phyloP scores from a whole-genome alignment of 208 protist genomes.

The Porcisia deanei region DNA sequence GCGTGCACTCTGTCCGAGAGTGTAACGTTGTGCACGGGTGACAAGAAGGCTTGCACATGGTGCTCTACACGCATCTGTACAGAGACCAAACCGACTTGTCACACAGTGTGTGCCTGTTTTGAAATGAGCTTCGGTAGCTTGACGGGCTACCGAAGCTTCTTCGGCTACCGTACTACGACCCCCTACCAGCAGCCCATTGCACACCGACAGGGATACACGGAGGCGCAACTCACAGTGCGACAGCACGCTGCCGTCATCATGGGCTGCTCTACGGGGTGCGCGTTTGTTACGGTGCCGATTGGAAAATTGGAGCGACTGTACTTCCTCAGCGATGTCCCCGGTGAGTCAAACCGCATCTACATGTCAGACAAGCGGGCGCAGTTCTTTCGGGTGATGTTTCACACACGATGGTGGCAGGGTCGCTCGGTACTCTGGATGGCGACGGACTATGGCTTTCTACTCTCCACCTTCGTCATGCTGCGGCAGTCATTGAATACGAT shows the following conservation, averaged over 20 bases:
- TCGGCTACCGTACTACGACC: slow-evolving; percentile 29
- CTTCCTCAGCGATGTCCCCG: slow-evolving; percentile 79
- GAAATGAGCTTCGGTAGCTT: slow-evolving; percentile 23
- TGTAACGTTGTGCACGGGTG: neutral
- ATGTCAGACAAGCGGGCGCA: slow-evolving; percentile 79
- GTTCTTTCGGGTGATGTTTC: slow-evolving; percentile 72
- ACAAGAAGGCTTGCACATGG: neutral
- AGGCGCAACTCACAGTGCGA: slow-evolving; percentile 47
- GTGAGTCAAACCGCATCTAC: slow-evolving; percentile 70
- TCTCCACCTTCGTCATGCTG: slow-evolving; percentile 45
- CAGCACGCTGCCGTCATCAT: slow-evolving; percentile 58
- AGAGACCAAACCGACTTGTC: neutral
- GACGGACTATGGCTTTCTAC: slow-evolving; percentile 42
- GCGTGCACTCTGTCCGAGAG: neutral
- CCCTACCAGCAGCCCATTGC: slow-evolving; percentile 57
- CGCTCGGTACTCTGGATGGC: slow-evolving; percentile 37
- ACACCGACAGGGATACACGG: slow-evolving; percentile 69
- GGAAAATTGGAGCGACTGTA: slow-evolving; percentile 67
- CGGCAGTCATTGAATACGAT: slow-evolving; percentile 23
- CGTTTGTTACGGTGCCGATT: slow-evolving; percentile 50
- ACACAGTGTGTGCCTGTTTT: neutral
- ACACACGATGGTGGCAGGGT: slow-evolving; percentile 69
- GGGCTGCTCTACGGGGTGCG: slow-evolving; percentile 34
- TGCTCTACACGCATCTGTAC: neutral
- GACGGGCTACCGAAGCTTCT: slow-evolving; percentile 20